phyloP scores from a whole-genome alignment of 371 early-diverging fungal genomes.

The Haplosporangium sp. region DNA sequence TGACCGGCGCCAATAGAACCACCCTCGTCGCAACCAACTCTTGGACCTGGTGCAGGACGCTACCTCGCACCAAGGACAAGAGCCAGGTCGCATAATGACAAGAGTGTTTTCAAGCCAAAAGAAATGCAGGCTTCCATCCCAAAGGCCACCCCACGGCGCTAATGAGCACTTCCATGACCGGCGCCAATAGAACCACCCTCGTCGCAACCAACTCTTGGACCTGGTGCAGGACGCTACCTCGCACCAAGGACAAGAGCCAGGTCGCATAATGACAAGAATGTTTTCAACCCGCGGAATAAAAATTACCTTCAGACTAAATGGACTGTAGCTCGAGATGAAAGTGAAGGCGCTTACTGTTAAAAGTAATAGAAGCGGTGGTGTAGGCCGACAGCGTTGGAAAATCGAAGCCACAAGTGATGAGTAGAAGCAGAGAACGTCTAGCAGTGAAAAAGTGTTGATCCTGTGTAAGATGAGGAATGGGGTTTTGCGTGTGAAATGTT shows the following conservation, averaged over 20 bases:
- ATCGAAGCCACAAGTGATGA: no score
- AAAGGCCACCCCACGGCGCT: conserved; percentile 24
- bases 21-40: conserved; percentile 16
- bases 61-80: conserved; percentile 8
- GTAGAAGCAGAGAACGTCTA: no score
- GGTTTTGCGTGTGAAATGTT: no score
- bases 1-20: conserved; percentile 15
- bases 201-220: conserved; percentile 24
- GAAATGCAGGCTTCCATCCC: conserved; percentile 12
- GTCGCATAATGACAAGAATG: conserved; percentile 27
- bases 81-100: conserved; percentile 17
- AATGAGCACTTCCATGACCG: conserved; percentile 29
- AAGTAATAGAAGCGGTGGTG: no score
- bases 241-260: conserved; percentile 24
- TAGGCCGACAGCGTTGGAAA: no score
- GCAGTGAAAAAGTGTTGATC: no score
- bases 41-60: conserved; percentile 12
- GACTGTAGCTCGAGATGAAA: no score
- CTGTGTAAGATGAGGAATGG: no score
- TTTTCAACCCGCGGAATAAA: conserved; percentile 15
- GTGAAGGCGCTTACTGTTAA: no score
- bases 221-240: conserved; percentile 18
- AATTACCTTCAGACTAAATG: no score
- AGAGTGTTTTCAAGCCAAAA: conserved; percentile 14
- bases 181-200: conserved; percentile 23